Evolutionary conservation across 148 eudicot species (phyloP), one percentile per base, ranked within the genome.

Genomic region (Drosera capensis): DNA sequence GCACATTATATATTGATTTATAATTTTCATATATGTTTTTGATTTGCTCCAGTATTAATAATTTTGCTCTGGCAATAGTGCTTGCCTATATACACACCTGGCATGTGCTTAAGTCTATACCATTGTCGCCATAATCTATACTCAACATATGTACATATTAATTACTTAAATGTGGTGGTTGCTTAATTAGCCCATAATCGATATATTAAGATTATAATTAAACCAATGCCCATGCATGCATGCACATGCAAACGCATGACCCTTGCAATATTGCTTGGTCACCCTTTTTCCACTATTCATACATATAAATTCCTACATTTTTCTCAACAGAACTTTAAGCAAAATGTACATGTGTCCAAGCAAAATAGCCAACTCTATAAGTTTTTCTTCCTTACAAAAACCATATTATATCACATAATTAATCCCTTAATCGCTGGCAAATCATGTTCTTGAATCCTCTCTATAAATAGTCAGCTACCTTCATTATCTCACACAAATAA

Each of bases 381-480:
- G 9, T 28, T 28, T 3, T 3, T 9, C 31, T 9, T 28, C 9
- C 9, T 28, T 28, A 28, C 4, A 28, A 3, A 9, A 28, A 28
- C 31, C 9, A 28, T 28, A 28, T 28, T 28, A 28, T 28, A 9
- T 28, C 31, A 28, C 31, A 3, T 28, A 38, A 18, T 40, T 39
- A 51, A 28, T 45, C 42, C 25, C 25, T 59, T 45, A 63, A 31
- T 54, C 47, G 30, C 14, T 23, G 20, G 43, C 19, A 15, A 56
- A 63, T 30, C 47, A n/a, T 21, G 52, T 52, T 9, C 51, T 56
- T 54, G 43, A 46, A 25, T 23, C 23, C 2, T 25, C 66, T 44
- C 73, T 77, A 73, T 71, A 81, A 76, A 63, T 65, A 15, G 56
- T 43, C 41, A 42, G 9, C 57, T 68, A 55, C 41, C 56, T 64